Conservation (phyloP, 1,139 yeast species). For the Diutina catenulata region DNA sequence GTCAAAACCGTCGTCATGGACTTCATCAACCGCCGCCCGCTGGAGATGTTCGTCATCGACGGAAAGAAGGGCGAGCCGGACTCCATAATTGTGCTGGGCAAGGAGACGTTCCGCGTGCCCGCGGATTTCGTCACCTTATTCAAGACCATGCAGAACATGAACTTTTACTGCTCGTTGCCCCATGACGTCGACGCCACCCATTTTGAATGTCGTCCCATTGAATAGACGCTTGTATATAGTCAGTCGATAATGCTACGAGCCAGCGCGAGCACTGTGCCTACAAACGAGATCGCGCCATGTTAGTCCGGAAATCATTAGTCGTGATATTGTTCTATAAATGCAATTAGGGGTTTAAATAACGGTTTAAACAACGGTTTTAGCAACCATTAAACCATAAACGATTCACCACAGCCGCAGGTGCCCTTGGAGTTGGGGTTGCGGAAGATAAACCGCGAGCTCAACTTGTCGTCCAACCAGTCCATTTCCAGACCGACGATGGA, state of each 20-base stretch:
- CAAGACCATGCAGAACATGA: conserved; percentile 3
- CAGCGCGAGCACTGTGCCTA: neutral
- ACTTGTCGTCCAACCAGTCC: conserved; percentile 96
- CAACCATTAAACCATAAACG: conserved; percentile 71
- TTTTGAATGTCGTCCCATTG: conserved; percentile 35
- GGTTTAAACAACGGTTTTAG: neutral
- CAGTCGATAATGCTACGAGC: neutral
- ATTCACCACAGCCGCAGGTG: conserved; percentile 97
- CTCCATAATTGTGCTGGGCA: neutral
- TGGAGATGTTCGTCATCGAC: conserved; percentile 2
- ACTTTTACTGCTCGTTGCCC: conserved; percentile 16
- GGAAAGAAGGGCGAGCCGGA: conserved; percentile 2
- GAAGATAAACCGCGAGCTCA: conserved; percentile 81
- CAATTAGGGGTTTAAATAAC: neutral
- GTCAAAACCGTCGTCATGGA: neutral
- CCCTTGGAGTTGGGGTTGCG: conserved; percentile 95
- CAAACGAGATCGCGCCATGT: too few species aligned
- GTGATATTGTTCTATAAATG: neutral
- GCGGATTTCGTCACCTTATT: conserved; percentile 4
- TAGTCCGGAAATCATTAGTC: conserved; percentile 1
- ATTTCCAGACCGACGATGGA: conserved; percentile 94
- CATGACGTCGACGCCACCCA: conserved; percentile 36
- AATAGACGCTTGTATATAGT: conserved; percentile 7
- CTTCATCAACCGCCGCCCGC: neutral
- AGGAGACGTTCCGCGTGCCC: neutral